These are phyloP conservation scores for Pythium utonaiense DNA, from an alignment of 352 stramenopile species.

Conservation along the genomic window DNA sequence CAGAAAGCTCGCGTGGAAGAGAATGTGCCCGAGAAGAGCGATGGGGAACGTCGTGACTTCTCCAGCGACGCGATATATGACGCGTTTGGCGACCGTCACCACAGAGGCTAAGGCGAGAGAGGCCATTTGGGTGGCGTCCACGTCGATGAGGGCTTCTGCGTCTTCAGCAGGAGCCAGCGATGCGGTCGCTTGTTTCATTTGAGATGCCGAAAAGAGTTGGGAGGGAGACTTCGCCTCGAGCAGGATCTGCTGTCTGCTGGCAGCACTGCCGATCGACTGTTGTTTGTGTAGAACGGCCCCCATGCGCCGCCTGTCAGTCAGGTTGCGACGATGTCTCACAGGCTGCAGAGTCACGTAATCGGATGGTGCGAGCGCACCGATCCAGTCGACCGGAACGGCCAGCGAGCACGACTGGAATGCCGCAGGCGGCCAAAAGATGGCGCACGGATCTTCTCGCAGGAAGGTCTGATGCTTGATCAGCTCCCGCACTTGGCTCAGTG, in stretches of 20 bases:
- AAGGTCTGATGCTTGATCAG: conserved; percentile 45
- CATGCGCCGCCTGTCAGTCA: not conserved
- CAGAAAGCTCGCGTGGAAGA: conserved; percentile 41
- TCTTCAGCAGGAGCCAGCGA: not conserved
- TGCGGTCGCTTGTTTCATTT: not conserved
- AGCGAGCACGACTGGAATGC: conserved; percentile 43
- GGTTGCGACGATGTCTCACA: conserved; percentile 24
- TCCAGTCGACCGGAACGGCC: conserved; percentile 54
- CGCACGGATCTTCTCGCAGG: conserved; percentile 41
- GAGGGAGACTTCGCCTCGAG: conserved; percentile 15
- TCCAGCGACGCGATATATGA: conserved; percentile 42
- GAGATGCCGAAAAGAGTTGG: conserved; percentile 9
- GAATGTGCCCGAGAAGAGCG: conserved; percentile 32
- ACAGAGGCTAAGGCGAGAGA: not conserved
- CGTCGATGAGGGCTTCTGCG: not conserved
- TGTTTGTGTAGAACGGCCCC: not conserved
- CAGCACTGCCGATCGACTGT: not conserved
- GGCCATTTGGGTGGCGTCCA: not conserved
- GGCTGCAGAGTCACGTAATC: conserved; percentile 66
- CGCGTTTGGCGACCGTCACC: conserved; percentile 31
- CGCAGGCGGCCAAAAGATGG: conserved; percentile 60
- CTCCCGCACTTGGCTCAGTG: conserved; percentile 52
- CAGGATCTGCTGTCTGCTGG: not conserved
- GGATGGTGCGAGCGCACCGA: conserved; percentile 60
- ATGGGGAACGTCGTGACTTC: conserved; percentile 37